phyloP scores from a whole-genome alignment of 352 stramenopile species.

The Phytophthora boehmeriae region DNA sequence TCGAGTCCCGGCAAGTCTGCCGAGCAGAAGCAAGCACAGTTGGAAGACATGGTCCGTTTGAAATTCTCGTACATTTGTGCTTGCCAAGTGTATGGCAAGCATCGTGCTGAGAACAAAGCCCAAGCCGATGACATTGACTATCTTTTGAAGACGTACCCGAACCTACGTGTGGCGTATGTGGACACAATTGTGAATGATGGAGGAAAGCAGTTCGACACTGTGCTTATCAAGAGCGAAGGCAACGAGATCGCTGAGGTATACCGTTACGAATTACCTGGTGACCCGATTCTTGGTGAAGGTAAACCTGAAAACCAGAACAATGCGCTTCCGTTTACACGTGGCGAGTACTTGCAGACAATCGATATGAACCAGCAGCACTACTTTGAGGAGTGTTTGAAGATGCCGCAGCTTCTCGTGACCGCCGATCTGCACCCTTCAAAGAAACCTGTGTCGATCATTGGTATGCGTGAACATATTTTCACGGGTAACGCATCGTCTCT shows the following conservation, averaged over 20 bases:
- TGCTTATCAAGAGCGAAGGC: constrained; percentile 75
- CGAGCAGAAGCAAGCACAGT: constrained; percentile 74
- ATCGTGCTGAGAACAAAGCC: constrained; percentile 65
- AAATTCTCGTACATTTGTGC: constrained; percentile 88
- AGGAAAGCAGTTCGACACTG: constrained; percentile 59
- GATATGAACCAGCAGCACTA: constrained; percentile 93
- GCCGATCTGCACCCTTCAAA: constrained; percentile 69
- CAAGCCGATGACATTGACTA: constrained; percentile 83
- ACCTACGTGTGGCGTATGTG: constrained; percentile 83
- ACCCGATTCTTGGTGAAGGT: constrained; percentile 85
- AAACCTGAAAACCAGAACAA: constrained; percentile 92
- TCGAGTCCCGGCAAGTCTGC: constrained; percentile 64
- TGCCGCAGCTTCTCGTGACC: constrained; percentile 74
- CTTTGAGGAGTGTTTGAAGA: constrained; percentile 90
- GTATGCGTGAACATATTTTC: constrained; percentile 88
- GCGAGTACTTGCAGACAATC: constrained; percentile 89
- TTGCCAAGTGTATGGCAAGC: constrained; percentile 86
- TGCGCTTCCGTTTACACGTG: constrained; percentile 83
- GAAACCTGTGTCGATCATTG: constrained; percentile 80
- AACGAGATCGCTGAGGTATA: constrained; percentile 78
- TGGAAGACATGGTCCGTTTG: constrained; percentile 82
- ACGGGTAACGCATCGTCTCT: constrained; percentile 79
- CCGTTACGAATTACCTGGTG: constrained; percentile 75
- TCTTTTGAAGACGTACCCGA: constrained; percentile 74
- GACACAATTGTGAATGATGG: constrained; percentile 55